These are phyloP conservation scores for Ustilago hordei DNA, from an alignment of 1,284 basidiomycete genomes.

Conservation along the genomic window DNA sequence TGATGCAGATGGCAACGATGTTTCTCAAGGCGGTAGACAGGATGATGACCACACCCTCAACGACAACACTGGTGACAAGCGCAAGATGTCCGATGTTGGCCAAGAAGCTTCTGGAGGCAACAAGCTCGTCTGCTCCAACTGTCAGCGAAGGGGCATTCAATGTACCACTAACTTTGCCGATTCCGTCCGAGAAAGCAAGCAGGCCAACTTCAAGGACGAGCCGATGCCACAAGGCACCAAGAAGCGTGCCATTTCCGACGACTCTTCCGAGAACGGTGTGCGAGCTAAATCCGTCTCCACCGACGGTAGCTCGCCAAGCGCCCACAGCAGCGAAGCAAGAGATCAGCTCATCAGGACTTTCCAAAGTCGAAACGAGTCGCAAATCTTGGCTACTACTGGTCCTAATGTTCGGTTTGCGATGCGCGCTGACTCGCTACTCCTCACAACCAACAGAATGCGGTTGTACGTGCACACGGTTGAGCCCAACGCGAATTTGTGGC, in stretches of 20 bases:
- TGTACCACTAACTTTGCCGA: conserved; percentile 57
- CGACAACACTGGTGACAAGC: conserved; percentile 38
- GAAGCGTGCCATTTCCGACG: conserved; percentile 43
- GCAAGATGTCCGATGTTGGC: conserved; percentile 48
- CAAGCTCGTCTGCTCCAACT: conserved; percentile 53
- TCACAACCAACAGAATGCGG: conserved; percentile 52
- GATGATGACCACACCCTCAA: conserved; percentile 18
- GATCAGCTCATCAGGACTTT: conserved; percentile 35
- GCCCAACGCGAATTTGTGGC: conserved; percentile 52
- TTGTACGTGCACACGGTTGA: conserved; percentile 54
- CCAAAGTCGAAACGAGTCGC: conserved; percentile 35
- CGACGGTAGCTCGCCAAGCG: conserved; percentile 27
- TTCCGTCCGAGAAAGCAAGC: conserved; percentile 49
- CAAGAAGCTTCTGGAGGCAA: conserved; percentile 7
- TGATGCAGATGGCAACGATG: conserved; percentile 49
- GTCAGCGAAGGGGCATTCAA: conserved; percentile 52
- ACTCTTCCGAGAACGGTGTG: conserved; percentile 32
- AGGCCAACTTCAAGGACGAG: conserved; percentile 37
- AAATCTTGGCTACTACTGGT: conserved; percentile 28
- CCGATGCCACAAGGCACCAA: conserved; percentile 25
- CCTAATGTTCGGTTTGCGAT: conserved; percentile 40
- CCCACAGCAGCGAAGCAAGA: conserved; percentile 19
- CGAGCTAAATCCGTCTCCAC: conserved; percentile 44
- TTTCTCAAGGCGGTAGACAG: conserved; percentile 7
- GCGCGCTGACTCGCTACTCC: conserved; percentile 50